Evolutionary conservation across 768 basidiomycete species (phyloP).

Genomic region (Russula compacta): DNA sequence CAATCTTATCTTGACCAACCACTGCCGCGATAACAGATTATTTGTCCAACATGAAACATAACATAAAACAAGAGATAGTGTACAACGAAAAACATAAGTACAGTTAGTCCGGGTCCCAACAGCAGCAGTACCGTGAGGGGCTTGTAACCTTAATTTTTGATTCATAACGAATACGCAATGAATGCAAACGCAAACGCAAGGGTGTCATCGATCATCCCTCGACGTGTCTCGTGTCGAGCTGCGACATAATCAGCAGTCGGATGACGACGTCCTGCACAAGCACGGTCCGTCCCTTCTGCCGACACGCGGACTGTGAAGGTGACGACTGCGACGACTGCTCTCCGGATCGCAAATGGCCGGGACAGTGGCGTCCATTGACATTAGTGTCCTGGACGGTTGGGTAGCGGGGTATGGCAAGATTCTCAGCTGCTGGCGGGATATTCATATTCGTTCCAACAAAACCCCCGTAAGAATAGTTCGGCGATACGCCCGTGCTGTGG

Average conservation of each 20-base stretch:
- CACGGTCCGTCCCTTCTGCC: not conserved
- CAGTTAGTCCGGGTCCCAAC: too few species aligned
- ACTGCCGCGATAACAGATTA: too few species aligned
- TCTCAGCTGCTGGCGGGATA: not conserved
- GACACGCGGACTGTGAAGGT: not conserved
- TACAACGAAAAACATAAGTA: too few species aligned
- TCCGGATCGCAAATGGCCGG: not conserved
- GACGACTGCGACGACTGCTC: not conserved
- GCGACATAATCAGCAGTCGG: constrained; percentile 2
- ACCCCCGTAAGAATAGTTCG: not conserved
- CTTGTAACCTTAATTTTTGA: too few species aligned
- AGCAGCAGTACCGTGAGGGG: too few species aligned
- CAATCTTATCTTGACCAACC: too few species aligned
- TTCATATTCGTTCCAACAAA: not conserved
- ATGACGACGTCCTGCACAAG: constrained; percentile 1
- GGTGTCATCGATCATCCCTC: not conserved
- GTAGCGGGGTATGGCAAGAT: too few species aligned
- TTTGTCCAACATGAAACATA: too few species aligned
- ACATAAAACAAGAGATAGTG: too few species aligned
- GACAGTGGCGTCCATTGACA: not conserved
- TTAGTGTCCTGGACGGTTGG: not conserved
- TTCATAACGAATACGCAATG: too few species aligned
- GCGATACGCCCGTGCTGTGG: too few species aligned
- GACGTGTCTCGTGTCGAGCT: not conserved
- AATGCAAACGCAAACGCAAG: too few species aligned